A percentile compares a stretch with the other conserved stretches of the same genome.
Conservation (phyloP, 805 yeast species). For the Barnettozyma salicaria region DNA sequence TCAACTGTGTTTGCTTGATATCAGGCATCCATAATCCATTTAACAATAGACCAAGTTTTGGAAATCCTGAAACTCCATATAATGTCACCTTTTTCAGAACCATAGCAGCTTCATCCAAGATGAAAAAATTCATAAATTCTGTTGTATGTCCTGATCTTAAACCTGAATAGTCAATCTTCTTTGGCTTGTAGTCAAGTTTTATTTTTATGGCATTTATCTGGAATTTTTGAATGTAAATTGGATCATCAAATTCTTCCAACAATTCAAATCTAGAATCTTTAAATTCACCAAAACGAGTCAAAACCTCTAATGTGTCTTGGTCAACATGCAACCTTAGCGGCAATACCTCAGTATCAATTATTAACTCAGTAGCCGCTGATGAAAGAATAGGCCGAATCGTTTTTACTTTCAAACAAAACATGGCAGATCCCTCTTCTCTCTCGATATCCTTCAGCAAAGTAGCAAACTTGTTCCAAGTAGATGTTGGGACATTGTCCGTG, state of each 20-base stretch:
- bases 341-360: slow-evolving; percentile 46
- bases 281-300: slow-evolving; percentile 75
- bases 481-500: slow-evolving; percentile 73
- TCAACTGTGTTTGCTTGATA: slow-evolving; percentile 71
- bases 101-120: slow-evolving; percentile 79
- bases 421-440: slow-evolving; percentile 60
- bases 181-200: slow-evolving; percentile 86
- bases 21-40: slow-evolving; percentile 85
- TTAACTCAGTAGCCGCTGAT: slow-evolving; percentile 64
- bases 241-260: slow-evolving; percentile 55
- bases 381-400: slow-evolving; percentile 59
- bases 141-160: slow-evolving; percentile 79
- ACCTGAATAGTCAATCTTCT: slow-evolving; percentile 78
- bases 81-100: slow-evolving; percentile 53
- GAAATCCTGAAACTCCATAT: slow-evolving; percentile 75
- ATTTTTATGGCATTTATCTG: slow-evolving; percentile 54
- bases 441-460: slow-evolving; percentile 64
- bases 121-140: slow-evolving; percentile 84
- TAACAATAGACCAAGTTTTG: slow-evolving; percentile 47
- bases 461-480: slow-evolving; percentile 85
- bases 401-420: slow-evolving; percentile 48
- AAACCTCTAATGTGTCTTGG: slow-evolving; percentile 86
- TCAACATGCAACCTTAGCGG: slow-evolving; percentile 85
- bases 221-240: slow-evolving; percentile 61
- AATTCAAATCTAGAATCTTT: slow-evolving; percentile 62